Percentiles rank a stretch among this genome's conserved stretches.
Conservation (phyloP, 306 rosid species). For the Crataegus laevigata region DNA sequence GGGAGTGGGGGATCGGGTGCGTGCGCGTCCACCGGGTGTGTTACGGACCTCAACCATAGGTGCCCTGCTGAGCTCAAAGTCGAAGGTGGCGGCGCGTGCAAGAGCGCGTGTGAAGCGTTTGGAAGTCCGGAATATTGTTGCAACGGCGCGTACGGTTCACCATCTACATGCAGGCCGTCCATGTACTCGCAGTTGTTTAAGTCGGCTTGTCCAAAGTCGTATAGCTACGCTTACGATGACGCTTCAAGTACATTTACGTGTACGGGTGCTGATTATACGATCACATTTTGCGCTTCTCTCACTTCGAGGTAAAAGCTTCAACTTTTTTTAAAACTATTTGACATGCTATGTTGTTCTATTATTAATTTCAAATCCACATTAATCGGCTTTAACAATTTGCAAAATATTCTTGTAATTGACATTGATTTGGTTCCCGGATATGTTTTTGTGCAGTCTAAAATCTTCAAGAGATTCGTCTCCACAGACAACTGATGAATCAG, state of each 20-base stretch:
- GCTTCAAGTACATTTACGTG: conserved; percentile 82
- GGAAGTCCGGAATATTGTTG: conserved; percentile 77
- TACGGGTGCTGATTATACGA: conserved; percentile 54
- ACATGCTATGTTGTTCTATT: not conserved
- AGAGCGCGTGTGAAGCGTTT: conserved; percentile 84
- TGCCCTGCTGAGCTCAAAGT: conserved; percentile 66
- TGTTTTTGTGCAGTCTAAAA: conserved; percentile 33
- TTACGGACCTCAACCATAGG: conserved; percentile 43
- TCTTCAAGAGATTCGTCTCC: conserved; percentile 38
- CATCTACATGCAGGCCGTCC: conserved; percentile 67
- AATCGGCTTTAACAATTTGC: not conserved
- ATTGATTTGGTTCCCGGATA: not conserved
- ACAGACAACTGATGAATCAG: not conserved
- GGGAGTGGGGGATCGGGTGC: conserved; percentile 57
- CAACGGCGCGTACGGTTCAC: conserved; percentile 51
- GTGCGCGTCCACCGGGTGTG: conserved; percentile 68
- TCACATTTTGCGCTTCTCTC: conserved; percentile 70
- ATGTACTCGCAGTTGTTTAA: conserved; percentile 70
- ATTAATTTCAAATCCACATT: not conserved
- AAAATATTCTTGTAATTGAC: not conserved
- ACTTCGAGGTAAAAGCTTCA: conserved; percentile 35
- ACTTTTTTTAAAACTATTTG: not conserved
- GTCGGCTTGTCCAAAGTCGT: conserved; percentile 90
- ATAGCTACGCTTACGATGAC: conserved; percentile 87
- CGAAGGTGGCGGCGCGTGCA: conserved; percentile 61